Percentiles rank a stretch among this genome's conserved stretches.
phyloP scores from a whole-genome alignment of 164 flowering plant species.

The Magnolia changhungtana region DNA sequence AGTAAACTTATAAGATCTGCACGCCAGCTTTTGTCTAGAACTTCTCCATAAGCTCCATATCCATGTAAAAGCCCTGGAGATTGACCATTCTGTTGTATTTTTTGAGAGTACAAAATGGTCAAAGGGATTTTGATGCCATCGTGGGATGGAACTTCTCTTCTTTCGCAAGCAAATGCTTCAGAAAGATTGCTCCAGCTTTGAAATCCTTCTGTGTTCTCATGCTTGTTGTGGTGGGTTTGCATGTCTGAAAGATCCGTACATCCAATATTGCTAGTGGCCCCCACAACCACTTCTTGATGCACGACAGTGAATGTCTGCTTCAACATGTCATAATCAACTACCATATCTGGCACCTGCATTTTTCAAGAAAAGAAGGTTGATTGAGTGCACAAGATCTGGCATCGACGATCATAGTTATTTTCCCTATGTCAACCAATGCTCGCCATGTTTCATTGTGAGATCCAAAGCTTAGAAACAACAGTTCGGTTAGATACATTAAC shows the following conservation, averaged over 20 bases:
- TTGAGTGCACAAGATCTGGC: background rate
- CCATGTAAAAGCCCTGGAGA: constrained; percentile 82
- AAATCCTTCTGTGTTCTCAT: constrained; percentile 17
- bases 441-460: background rate
- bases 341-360: constrained; percentile 83
- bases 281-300: constrained; percentile 67
- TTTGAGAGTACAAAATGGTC: constrained; percentile 66
- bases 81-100: constrained; percentile 43
- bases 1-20: constrained; percentile 75
- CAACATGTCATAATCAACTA: constrained; percentile 82
- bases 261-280: constrained; percentile 18
- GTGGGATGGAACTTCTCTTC: constrained; percentile 64
- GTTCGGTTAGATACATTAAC: background rate
- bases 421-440: background rate
- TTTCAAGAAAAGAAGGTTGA: constrained; percentile 1
- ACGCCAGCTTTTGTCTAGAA: constrained; percentile 80
- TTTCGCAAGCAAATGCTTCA: constrained; percentile 54
- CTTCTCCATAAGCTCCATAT: constrained; percentile 96
- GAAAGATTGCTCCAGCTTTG: constrained; percentile 52
- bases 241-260: constrained; percentile 11
- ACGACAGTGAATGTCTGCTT: constrained; percentile 45
- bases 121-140: constrained; percentile 75
- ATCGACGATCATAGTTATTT: background rate
- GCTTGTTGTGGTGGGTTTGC: constrained; percentile 17
- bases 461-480: background rate